Evolutionary conservation across 371 early-diverging fungal genomes (phyloP), one percentile per base, ranked within the genome.

Genomic region (Mucor velutinosus): DNA sequence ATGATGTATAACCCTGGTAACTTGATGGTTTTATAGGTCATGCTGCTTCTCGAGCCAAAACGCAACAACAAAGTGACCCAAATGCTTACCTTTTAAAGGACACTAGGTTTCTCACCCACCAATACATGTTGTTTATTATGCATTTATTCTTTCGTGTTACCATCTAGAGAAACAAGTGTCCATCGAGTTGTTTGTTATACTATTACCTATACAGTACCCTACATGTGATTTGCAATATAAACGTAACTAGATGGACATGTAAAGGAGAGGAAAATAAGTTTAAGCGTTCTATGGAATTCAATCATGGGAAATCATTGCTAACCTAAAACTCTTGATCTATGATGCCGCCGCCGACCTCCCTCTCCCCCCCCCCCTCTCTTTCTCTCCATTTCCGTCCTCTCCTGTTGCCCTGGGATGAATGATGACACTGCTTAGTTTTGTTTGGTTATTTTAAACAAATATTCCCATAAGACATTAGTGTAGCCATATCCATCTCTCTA

Each of bases 401-500:
- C 21, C 47, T 21, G 45, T 14, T 21, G 12, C 51, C 51, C 51
- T 19, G 21, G 51, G 51, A 21, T 10, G 25, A 17, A 45, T 45
- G 45, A 51, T 51, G 51, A 51, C 51, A 51, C 11, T 23, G 23
- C 25, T 47, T 51, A 51, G 51, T 25, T 51, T 51, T 51, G 51
- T 51, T 51, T 51, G 51, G 51, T 25, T 51, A 51, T 51, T 25
- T 25, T 51, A 25, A 51, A 51, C 11, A 51, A 51, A 51, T 51
- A 51, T 51, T 51, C 57, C 57, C 57, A 56, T 56, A 56, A 23
- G 30, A 56, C 29, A 49, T 56, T 56, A 56, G 57, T 56, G 57
- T 56, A 56, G 32, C 57, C 57, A 56, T 30, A 29, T 32, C 29
- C 27, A 32, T 30, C 51, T 51, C 12, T 5, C 21, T 51, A 51